These are phyloP conservation scores for Durotheca rogersii DNA, from an alignment of 495 filamentous ascomycete genomes.

Conservation along the genomic window DNA sequence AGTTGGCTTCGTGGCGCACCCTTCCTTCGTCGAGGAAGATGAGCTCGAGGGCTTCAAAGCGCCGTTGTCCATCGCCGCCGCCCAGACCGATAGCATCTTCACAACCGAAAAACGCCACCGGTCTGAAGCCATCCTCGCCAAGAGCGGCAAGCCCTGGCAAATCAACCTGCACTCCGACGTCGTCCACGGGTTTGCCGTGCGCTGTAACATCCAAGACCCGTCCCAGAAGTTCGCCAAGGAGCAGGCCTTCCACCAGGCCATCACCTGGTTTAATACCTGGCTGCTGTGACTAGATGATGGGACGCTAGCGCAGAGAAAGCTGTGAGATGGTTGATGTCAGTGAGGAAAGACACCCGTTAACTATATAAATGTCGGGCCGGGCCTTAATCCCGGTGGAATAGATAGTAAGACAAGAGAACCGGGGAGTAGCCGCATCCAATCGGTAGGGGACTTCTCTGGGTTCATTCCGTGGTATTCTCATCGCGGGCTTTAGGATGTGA, in stretches of 20 bases:
- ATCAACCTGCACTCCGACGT: slow-evolving; percentile 79
- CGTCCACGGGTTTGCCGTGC: slow-evolving; percentile 77
- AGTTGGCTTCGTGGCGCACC: slow-evolving; percentile 73
- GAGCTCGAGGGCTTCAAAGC: slow-evolving; percentile 70
- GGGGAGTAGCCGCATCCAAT: too few species aligned
- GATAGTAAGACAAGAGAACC: too few species aligned
- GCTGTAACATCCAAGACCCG: slow-evolving; percentile 62
- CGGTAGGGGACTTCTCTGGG: too few species aligned
- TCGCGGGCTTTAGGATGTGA: neutral
- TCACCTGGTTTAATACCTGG: slow-evolving; percentile 69
- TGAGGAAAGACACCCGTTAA: neutral
- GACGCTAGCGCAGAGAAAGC: neutral
- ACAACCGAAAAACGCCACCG: slow-evolving; percentile 66
- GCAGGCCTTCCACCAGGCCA: slow-evolving; percentile 78
- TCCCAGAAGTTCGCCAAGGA: slow-evolving; percentile 76
- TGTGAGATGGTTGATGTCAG: neutral
- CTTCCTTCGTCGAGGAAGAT: slow-evolving; percentile 71
- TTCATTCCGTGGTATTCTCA: too few species aligned
- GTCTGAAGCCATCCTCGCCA: slow-evolving; percentile 55
- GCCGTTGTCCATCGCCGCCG: slow-evolving; percentile 74
- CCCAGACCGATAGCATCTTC: slow-evolving; percentile 80
- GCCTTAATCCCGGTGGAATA: too few species aligned
- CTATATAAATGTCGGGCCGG: too few species aligned
- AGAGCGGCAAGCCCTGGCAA: slow-evolving; percentile 69
- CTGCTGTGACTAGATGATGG: slow-evolving; percentile 40